Conservation (phyloP, 1,284 basidiomycete species). For the Boletus mariae region DNA sequence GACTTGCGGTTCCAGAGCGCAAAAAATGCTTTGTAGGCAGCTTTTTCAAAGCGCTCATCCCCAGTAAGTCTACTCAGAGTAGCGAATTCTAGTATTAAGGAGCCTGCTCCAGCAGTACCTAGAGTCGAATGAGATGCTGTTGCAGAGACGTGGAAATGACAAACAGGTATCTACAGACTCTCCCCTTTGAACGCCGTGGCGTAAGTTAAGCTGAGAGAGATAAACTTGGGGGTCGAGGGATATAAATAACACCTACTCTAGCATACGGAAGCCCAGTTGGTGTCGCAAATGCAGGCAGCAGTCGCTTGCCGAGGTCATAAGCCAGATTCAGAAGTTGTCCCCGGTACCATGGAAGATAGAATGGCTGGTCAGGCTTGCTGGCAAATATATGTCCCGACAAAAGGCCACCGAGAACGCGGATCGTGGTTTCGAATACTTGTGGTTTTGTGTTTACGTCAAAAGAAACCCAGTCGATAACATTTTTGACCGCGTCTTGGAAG, state of each 20-base stretch:
- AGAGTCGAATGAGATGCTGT: conserved; percentile 15
- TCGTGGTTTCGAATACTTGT: conserved; percentile 90
- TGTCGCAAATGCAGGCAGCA: conserved; percentile 86
- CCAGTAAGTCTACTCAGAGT: conserved; percentile 85
- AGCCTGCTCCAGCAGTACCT: conserved; percentile 91
- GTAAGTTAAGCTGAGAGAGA: conserved; percentile 62
- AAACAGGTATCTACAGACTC: conserved; percentile 78
- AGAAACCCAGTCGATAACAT: conserved; percentile 73
- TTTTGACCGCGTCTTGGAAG: conserved; percentile 73
- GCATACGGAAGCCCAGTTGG: conserved; percentile 88
- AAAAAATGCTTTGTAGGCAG: conserved; percentile 82
- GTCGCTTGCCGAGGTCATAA: conserved; percentile 76
- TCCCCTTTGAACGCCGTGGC: conserved; percentile 61
- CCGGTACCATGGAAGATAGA: conserved; percentile 73
- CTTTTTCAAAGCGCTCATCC: conserved; percentile 83
- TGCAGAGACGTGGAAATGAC: conserved; percentile 28
- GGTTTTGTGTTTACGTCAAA: conserved; percentile 89
- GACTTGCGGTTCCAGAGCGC: conserved; percentile 89
- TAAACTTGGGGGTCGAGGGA: neutral
- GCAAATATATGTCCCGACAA: conserved; percentile 85
- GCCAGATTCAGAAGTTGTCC: conserved; percentile 78
- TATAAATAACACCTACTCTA: conserved; percentile 48
- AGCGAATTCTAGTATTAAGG: conserved; percentile 89
- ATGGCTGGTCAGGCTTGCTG: conserved; percentile 57
- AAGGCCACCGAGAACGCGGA: conserved; percentile 84